Percentiles rank a stretch among this genome's conserved stretches.
These are phyloP conservation scores for Dicorynia guianensis DNA, from an alignment of 306 rosid species.

Conservation along the genomic window DNA sequence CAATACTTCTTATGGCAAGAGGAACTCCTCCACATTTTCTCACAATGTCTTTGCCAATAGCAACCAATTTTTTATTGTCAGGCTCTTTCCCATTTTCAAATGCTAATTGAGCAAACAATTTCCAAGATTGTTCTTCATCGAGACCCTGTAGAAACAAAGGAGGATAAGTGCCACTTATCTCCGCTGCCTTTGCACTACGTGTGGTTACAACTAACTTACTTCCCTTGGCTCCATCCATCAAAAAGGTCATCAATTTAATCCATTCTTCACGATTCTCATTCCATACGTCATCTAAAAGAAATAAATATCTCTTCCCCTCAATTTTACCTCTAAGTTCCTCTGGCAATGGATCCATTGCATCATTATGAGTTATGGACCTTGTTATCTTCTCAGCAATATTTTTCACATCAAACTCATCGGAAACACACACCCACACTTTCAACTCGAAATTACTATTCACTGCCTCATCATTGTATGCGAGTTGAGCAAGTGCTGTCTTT, in stretches of 20 bases:
- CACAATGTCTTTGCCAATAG: constrained; percentile 16
- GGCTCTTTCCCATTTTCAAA: constrained; percentile 15
- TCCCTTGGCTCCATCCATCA: not conserved
- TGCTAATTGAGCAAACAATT: constrained; percentile 1
- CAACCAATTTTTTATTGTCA: not conserved
- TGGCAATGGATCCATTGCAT: not conserved
- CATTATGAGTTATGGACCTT: too few relatives aligned
- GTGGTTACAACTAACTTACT: constrained; percentile 30
- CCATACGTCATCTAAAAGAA: constrained; percentile 34
- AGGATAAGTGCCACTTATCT: not conserved
- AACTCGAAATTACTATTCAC: not conserved
- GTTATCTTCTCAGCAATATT: not conserved
- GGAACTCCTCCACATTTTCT: constrained; percentile 24
- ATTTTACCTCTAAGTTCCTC: not conserved
- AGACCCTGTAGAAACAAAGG: not conserved
- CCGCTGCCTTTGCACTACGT: not conserved
- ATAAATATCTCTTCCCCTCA: not conserved
- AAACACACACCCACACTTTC: not conserved
- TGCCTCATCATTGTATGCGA: not conserved
- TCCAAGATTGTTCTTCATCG: not conserved
- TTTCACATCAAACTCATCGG: not conserved
- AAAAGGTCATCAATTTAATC: not conserved
- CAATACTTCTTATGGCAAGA: constrained; percentile 26
- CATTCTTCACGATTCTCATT: not conserved
- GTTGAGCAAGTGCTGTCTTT: constrained; percentile 34